A percentile compares a stretch with the other conserved stretches of the same genome.
These are phyloP conservation scores for Annulohypoxylon bovei DNA, from an alignment of 495 filamentous ascomycete species.

Conservation along the genomic window DNA sequence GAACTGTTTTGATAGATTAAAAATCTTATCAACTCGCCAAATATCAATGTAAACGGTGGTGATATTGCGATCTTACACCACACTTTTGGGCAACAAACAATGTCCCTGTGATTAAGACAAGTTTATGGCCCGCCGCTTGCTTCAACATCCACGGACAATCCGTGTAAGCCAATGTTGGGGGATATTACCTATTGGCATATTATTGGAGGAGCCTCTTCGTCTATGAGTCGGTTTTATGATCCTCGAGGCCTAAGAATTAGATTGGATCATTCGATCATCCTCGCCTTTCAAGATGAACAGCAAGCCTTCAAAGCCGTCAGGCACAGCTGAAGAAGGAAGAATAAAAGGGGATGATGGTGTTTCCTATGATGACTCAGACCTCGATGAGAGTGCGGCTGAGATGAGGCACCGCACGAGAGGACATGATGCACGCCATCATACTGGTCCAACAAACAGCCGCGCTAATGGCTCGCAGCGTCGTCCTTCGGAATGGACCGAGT, in stretches of 20 bases:
- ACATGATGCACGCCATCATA: constrained; percentile 17
- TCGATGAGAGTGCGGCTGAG: constrained; percentile 44
- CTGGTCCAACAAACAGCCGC: constrained; percentile 37
- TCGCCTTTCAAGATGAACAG: constrained; percentile 1
- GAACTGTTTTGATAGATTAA: background rate
- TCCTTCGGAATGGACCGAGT: constrained; percentile 49
- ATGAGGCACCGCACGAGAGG: constrained; percentile 29
- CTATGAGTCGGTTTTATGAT: background rate
- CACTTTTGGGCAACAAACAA: background rate
- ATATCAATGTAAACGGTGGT: background rate
- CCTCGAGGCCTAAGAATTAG: background rate
- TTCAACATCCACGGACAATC: constrained; percentile 14
- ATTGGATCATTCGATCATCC: background rate
- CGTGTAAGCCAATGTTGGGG: constrained; percentile 3
- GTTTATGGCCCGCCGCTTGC: constrained; percentile 19
- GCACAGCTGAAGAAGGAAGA: constrained; percentile 33
- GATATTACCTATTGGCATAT: constrained; percentile 1
- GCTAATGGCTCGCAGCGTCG: constrained; percentile 47
- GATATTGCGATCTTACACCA: background rate
- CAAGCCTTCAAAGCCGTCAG: constrained; percentile 32
- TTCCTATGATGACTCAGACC: constrained; percentile 44
- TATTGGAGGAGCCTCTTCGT: background rate
- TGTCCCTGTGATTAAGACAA: background rate
- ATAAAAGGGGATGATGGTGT: constrained; percentile 39
- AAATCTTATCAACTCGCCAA: background rate